These are phyloP conservation scores for Candida piceae DNA, from an alignment of 805 yeast species.

Conservation along the genomic window DNA sequence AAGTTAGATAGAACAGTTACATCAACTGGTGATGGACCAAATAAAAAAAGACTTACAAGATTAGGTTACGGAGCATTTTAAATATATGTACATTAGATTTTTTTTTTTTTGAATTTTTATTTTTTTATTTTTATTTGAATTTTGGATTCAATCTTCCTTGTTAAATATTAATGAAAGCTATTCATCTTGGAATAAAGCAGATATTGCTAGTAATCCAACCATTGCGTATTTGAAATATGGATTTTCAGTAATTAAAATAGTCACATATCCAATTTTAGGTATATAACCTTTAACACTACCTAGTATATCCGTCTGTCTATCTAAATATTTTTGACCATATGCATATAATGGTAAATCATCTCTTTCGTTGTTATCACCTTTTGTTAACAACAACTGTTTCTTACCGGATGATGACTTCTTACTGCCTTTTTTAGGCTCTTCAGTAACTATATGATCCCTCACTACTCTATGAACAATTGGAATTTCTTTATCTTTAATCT, in stretches of 20 bases:
- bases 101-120: no score
- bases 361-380: conserved; percentile 93
- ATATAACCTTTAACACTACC: conserved; percentile 92
- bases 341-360: conserved; percentile 88
- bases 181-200: conserved; percentile 60
- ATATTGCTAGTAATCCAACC: conserved; percentile 67
- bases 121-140: no score
- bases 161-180: no score
- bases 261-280: conserved; percentile 85
- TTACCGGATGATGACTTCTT: conserved; percentile 4
- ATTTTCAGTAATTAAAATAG: conserved; percentile 87
- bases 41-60: conserved; percentile 18
- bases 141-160: no score
- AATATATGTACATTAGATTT: no score
- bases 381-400: conserved; percentile 71
- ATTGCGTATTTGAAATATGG: conserved; percentile 74
- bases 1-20: conserved; percentile 5
- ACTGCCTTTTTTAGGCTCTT: no score
- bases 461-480: conserved; percentile 97
- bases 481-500: conserved; percentile 68
- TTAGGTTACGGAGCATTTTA: conserved; percentile 23
- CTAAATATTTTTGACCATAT: conserved; percentile 66
- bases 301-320: conserved; percentile 70
- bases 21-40: conserved; percentile 2
- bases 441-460: conserved; percentile 62